Evolutionary conservation across 179 eudicot genomes (phyloP), one percentile per base, ranked within the genome.

Genomic region (Patellifolia procumbens): DNA sequence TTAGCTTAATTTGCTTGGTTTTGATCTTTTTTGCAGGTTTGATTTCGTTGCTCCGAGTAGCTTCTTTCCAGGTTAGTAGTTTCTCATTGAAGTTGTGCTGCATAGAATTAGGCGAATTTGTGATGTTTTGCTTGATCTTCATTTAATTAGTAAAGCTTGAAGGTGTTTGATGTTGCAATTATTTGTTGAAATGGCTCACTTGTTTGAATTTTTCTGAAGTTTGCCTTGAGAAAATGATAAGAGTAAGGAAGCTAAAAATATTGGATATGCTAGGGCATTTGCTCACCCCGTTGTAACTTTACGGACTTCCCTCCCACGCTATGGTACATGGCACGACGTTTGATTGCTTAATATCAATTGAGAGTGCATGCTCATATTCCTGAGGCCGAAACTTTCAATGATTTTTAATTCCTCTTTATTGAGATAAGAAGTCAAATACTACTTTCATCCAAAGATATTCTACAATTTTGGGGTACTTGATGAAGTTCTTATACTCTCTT

Each of bases 31-130:
- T 37, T 72, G 15, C 85, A 94, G 98, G 90, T 92, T 89, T 79
- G 98, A 94, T 89, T 94, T 94, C 65, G 97, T 92, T 5, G 97
- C 99, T 53, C 99, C 99, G 7, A 95, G 97, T 80, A 80, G 97
- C 58, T 93, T 91, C 78, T 95, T 89, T 53, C 79, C 87, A 85
- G 99, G 99, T 86, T 76, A 81, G 89, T 80, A 4, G 45, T 51
- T 65, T n/a, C 4, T 35, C 26, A 10, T 17, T 22, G 58, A 51
- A 20, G 34, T 34, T 13, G 7, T 63, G 24, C 17, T 34, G 1
- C 9, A 63, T 28, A 8, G 1, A 32, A 34, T n/a, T 9, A 26
- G 20, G 11, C 31, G 37, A 61, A 12, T 3, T 62, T n/a, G n/a
- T n/a, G n/a, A n/a, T n/a, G n/a, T n/a, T n/a, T 32, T 62, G 43